Percentiles rank a stretch among this genome's conserved stretches.
Conservation (phyloP, 192 early-diverging fungal genomes). For the Chytriomyces hyalinus region DNA sequence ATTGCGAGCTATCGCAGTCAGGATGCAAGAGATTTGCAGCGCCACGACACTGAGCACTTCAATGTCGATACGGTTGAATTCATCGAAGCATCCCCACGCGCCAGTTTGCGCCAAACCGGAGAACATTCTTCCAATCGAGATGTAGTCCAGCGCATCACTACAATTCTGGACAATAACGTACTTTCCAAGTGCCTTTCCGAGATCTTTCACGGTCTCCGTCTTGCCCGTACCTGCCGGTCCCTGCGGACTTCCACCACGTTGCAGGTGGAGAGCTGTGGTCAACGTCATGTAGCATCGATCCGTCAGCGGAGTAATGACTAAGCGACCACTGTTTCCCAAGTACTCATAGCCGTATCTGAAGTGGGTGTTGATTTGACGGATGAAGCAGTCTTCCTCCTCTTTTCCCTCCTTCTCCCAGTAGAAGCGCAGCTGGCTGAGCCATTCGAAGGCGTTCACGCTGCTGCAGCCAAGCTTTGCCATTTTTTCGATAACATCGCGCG, state of each 20-base stretch:
- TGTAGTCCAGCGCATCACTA: slow-evolving; percentile 67
- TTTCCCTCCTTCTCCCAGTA: slow-evolving; percentile 67
- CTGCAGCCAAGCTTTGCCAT: slow-evolving; percentile 58
- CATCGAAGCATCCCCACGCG: slow-evolving; percentile 71
- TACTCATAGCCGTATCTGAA: slow-evolving; percentile 64
- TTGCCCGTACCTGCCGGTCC: slow-evolving; percentile 68
- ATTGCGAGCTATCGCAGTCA: slow-evolving; percentile 56
- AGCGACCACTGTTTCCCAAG: slow-evolving; percentile 61
- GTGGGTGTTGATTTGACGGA: slow-evolving; percentile 66
- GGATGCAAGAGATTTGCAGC: slow-evolving; percentile 61
- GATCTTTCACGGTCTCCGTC: slow-evolving; percentile 68
- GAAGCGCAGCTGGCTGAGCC: slow-evolving; percentile 66
- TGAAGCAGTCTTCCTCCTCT: slow-evolving; percentile 68
- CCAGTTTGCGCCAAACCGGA: slow-evolving; percentile 65
- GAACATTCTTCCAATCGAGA: slow-evolving; percentile 67
- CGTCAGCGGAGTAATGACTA: slow-evolving; percentile 67
- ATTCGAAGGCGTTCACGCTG: slow-evolving; percentile 61
- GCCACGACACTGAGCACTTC: slow-evolving; percentile 67
- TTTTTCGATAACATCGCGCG: slow-evolving; percentile 63
- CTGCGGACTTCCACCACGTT: slow-evolving; percentile 61
- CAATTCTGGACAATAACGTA: slow-evolving; percentile 69
- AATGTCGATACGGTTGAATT: slow-evolving; percentile 71
- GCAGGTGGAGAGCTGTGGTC: slow-evolving; percentile 61
- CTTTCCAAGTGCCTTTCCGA: slow-evolving; percentile 64
- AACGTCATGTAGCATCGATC: slow-evolving; percentile 69